phyloP scores from a whole-genome alignment of 2,329 filamentous ascomycete genomes.

The Septoria linicola region DNA sequence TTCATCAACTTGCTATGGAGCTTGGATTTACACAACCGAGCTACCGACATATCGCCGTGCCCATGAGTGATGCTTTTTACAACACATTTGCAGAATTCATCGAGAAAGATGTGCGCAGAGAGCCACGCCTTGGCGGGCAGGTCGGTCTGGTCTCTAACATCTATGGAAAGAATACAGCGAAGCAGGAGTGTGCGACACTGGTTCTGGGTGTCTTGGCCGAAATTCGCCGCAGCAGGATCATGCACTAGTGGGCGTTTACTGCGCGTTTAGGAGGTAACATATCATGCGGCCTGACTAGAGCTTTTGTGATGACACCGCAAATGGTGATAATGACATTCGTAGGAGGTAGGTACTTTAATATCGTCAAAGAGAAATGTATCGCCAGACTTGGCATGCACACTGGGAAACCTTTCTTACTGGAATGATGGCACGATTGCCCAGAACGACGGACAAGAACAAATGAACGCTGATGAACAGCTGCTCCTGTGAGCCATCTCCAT shows the following conservation, averaged over 20 bases:
- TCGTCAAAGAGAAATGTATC: no score
- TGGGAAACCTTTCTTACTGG: no score
- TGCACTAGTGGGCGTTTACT: background rate
- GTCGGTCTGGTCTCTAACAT: constrained; percentile 46
- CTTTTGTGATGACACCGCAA: no score
- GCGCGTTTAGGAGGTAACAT: background rate
- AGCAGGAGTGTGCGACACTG: constrained; percentile 48
- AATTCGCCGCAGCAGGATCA: constrained; percentile 27
- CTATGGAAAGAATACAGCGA: constrained; percentile 51
- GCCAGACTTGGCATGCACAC: no score
- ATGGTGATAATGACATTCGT: no score
- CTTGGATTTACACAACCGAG: constrained; percentile 30
- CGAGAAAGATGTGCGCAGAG: constrained; percentile 19
- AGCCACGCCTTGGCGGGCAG: constrained; percentile 36
- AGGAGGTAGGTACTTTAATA: no score
- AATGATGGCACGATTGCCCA: no score
- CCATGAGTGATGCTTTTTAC: constrained; percentile 34
- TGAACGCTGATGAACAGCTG: no score
- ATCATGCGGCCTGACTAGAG: no score
- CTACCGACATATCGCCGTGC: constrained; percentile 22
- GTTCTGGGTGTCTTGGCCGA: constrained; percentile 43
- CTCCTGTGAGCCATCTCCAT: no score
- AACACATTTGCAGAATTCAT: constrained; percentile 40
- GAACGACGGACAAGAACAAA: no score
- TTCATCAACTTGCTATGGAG: constrained; percentile 24